A percentile compares a stretch with the other conserved stretches of the same genome.
phyloP scores from a whole-genome alignment of 345 rosid species.

The Citrus sinensis region DNA sequence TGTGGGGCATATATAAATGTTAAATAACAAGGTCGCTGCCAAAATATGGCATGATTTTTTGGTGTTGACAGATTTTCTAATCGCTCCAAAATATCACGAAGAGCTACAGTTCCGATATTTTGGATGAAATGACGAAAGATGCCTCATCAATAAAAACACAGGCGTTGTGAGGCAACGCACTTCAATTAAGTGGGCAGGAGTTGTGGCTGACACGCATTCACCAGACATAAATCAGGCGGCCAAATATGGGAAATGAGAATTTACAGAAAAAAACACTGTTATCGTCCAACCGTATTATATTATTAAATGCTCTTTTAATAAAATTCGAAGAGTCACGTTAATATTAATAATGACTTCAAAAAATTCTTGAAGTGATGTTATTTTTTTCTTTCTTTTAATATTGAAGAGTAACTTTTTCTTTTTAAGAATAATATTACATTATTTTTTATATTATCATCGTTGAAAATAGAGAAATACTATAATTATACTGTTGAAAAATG shows the following conservation, averaged over 20 bases:
- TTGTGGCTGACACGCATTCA: not conserved
- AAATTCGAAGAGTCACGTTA: too few species aligned
- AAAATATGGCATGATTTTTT: not conserved
- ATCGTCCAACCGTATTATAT: not conserved
- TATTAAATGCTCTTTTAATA: too few species aligned
- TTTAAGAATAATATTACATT: too few species aligned
- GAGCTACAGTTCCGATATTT: not conserved
- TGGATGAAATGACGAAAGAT: not conserved
- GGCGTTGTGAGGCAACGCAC: not conserved
- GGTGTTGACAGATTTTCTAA: not conserved
- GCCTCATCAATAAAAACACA: not conserved
- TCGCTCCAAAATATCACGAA: not conserved
- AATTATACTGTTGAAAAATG: too few species aligned
- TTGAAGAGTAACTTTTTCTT: fast-evolving
- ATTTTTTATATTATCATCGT: too few species aligned
- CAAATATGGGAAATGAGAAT: not conserved
- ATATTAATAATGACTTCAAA: too few species aligned
- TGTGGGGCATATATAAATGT: not conserved
- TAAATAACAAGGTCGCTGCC: not conserved
- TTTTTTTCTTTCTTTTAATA: too few species aligned
- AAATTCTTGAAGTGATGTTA: too few species aligned
- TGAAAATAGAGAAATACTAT: too few species aligned
- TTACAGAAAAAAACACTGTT: not conserved
- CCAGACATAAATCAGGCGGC: not conserved
- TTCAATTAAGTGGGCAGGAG: not conserved